phyloP scores from a whole-genome alignment of 2,329 filamentous ascomycete species.

The Clonostachys rosea region DNA sequence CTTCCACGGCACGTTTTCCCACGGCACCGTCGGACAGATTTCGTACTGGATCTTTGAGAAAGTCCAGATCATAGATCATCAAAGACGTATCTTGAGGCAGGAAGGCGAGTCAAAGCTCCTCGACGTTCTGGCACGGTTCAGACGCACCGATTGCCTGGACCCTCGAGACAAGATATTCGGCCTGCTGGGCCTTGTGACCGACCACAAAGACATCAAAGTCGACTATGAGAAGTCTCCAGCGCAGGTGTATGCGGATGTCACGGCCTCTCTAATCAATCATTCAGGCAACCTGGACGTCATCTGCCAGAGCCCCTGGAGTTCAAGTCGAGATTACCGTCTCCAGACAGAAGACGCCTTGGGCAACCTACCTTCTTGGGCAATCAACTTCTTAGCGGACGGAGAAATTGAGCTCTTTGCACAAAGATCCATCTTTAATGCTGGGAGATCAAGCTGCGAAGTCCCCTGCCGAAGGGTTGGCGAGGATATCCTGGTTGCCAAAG shows the following conservation, averaged over 20 bases:
- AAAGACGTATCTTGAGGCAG: not conserved
- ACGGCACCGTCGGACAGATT: not conserved
- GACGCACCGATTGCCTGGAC: not conserved
- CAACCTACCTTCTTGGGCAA: not conserved
- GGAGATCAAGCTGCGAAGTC: not conserved
- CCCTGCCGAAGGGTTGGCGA: not conserved
- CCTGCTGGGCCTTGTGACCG: not conserved
- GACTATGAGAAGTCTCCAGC: not conserved
- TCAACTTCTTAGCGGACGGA: not conserved
- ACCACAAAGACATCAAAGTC: not conserved
- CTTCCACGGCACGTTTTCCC: not conserved
- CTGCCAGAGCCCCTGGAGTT: slow-evolving; percentile 2
- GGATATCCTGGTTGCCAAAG: not conserved
- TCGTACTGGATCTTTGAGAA: not conserved
- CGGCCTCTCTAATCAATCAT: not conserved
- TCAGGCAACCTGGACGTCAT: slow-evolving; percentile 1
- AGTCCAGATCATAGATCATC: not conserved
- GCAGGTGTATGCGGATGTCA: not conserved
- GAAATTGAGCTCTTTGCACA: slow-evolving; percentile 1
- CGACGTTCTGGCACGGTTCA: not conserved
- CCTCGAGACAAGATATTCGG: not conserved
- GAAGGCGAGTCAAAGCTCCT: not conserved
- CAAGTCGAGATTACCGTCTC: too few species aligned
- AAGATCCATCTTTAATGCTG: slow-evolving; percentile 2
- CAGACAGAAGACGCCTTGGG: too few species aligned